phyloP scores from a whole-genome alignment of 2,329 filamentous ascomycete genomes.

The Lachnum nothofagi region DNA sequence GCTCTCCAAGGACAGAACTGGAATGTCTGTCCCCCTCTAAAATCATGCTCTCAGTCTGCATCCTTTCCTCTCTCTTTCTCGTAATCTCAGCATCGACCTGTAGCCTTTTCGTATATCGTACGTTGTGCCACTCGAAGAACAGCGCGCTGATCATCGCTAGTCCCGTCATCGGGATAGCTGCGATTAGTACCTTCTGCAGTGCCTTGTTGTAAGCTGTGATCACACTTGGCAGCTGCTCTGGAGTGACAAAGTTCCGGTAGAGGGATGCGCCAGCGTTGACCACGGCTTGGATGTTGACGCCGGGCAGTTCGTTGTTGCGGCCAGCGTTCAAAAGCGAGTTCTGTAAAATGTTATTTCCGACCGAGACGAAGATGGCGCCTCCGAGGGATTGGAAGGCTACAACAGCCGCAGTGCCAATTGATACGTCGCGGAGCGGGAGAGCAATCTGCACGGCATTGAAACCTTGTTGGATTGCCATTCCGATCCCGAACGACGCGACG shows the following conservation, averaged over 20 bases:
- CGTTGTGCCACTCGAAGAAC: constrained; percentile 46
- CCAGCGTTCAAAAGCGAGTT: constrained; percentile 29
- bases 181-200: constrained; percentile 49
- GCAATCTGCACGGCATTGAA: constrained; percentile 29
- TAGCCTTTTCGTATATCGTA: constrained; percentile 10
- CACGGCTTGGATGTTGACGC: constrained; percentile 25
- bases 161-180: constrained; percentile 44
- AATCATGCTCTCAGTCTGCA: neutral
- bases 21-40: neutral
- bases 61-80: neutral
- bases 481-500: constrained; percentile 24
- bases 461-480: constrained; percentile 29
- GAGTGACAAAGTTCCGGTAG: constrained; percentile 41
- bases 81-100: neutral
- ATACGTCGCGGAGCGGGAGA: constrained; percentile 35
- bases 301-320: constrained; percentile 13
- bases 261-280: constrained; percentile 37
- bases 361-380: constrained; percentile 44
- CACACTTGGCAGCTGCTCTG: constrained; percentile 40
- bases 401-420: constrained; percentile 40
- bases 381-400: constrained; percentile 41
- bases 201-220: constrained; percentile 50
- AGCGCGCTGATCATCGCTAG: constrained; percentile 45
- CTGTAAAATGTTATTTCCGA: constrained; percentile 40
- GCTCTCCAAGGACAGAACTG: too few relatives aligned